phyloP scores from a whole-genome alignment of 139 green algal genomes.

The Picocystis salinarum region DNA sequence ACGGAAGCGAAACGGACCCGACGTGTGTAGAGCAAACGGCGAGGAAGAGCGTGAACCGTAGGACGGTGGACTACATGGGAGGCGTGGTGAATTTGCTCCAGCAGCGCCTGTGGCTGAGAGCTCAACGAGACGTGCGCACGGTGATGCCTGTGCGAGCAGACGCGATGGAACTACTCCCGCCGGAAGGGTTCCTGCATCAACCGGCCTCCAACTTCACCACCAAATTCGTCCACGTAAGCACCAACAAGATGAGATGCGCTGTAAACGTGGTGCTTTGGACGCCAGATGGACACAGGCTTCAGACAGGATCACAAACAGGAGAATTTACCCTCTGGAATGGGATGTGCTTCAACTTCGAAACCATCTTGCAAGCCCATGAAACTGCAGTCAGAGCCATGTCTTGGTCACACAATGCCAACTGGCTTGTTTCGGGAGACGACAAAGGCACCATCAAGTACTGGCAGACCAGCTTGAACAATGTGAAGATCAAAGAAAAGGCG shows the following conservation, averaged over 20 bases:
- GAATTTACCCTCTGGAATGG: conserved; percentile 83
- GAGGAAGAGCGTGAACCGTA: conserved; percentile 6
- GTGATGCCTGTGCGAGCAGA: neutral
- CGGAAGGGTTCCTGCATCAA: conserved; percentile 32
- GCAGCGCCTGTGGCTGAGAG: neutral
- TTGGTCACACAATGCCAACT: conserved; percentile 56
- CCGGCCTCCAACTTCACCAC: conserved; percentile 45
- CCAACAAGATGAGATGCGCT: conserved; percentile 51
- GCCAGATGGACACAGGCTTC: conserved; percentile 63
- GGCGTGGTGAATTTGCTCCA: neutral
- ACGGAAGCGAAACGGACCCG: too few species aligned
- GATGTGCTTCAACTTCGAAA: conserved; percentile 63
- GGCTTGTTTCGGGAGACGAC: conserved; percentile 64
- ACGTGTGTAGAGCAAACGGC: too few species aligned
- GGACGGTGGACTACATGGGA: conserved; percentile 3
- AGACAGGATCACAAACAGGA: conserved; percentile 61
- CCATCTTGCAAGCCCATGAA: conserved; percentile 64
- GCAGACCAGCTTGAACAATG: conserved; percentile 46
- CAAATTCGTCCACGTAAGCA: conserved; percentile 56
- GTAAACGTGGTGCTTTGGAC: conserved; percentile 58
- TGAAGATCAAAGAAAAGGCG: conserved; percentile 18
- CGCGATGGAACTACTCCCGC: conserved; percentile 29
- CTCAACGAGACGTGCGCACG: conserved; percentile 1
- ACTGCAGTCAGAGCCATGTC: conserved; percentile 35
- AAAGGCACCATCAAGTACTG: conserved; percentile 47